Percentiles rank a stretch among this genome's conserved stretches.
Evolutionary conservation across 2,329 filamentous ascomycete species (phyloP).

Genomic region (Ophiocordyceps camponoti-rufipedis): DNA sequence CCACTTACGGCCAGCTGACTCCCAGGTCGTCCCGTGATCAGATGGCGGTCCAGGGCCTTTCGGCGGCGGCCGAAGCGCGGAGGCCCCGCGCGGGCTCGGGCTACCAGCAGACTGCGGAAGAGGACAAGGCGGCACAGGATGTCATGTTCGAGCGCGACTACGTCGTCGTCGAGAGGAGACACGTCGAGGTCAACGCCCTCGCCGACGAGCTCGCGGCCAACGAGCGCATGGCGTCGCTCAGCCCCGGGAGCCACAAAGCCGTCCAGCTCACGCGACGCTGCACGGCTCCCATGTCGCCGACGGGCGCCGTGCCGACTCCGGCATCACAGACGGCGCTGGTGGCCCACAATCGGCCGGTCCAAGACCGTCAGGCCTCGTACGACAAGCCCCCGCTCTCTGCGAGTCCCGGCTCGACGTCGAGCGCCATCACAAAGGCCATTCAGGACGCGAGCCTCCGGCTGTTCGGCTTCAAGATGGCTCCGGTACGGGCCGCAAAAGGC

Average conservation of each 20-base stretch:
- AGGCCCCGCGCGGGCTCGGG: slow-evolving; percentile 11
- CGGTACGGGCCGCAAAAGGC: slow-evolving; percentile 43
- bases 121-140: slow-evolving; percentile 63
- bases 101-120: slow-evolving; percentile 29
- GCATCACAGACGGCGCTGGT: slow-evolving; percentile 59
- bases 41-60: slow-evolving; percentile 7
- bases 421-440: slow-evolving; percentile 84
- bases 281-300: slow-evolving; percentile 49
- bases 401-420: slow-evolving; percentile 55
- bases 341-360: slow-evolving; percentile 47
- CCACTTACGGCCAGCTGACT: slow-evolving; percentile 19
- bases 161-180: slow-evolving; percentile 84
- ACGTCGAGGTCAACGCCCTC: slow-evolving; percentile 92
- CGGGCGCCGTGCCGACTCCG: slow-evolving; percentile 49
- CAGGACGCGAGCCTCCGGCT: slow-evolving; percentile 72
- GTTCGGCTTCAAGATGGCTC: slow-evolving; percentile 53
- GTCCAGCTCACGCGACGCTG: slow-evolving; percentile 54
- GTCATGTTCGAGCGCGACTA: slow-evolving; percentile 86
- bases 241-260: slow-evolving; percentile 31
- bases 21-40: slow-evolving; percentile 8
- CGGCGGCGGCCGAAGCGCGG: slow-evolving; percentile 14
- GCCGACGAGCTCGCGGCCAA: slow-evolving; percentile 87
- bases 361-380: slow-evolving; percentile 63
- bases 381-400: slow-evolving; percentile 52
- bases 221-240: slow-evolving; percentile 37